Conservation (phyloP, 352 stramenopile genomes). For the Globisporangium lucens region DNA sequence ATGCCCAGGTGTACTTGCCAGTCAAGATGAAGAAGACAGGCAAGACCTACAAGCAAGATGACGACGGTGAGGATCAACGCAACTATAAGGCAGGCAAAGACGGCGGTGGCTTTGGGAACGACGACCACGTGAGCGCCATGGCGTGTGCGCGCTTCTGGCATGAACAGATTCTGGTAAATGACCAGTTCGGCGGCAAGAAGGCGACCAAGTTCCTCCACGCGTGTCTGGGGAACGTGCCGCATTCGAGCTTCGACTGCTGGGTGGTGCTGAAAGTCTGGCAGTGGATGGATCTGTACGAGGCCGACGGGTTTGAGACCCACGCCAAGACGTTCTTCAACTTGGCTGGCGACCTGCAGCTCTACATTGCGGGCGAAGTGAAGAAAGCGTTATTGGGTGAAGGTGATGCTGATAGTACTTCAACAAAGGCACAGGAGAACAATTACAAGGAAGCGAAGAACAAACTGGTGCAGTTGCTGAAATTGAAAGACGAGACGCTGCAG, state of each 20-base stretch:
- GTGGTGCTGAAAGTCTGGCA: slow-evolving; percentile 35
- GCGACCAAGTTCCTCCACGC: slow-evolving; percentile 34
- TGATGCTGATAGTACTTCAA: background rate
- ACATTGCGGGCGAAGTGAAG: slow-evolving; percentile 36
- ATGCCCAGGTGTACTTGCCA: slow-evolving; percentile 38
- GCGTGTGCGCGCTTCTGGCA: slow-evolving; percentile 61
- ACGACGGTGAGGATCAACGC: background rate
- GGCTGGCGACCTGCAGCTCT: slow-evolving; percentile 41
- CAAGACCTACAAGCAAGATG: background rate
- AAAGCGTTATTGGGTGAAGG: background rate
- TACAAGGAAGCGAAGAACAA: slow-evolving; percentile 34
- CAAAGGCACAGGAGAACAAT: slow-evolving; percentile 25
- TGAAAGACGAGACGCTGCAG: slow-evolving; percentile 64
- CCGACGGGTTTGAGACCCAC: slow-evolving; percentile 38
- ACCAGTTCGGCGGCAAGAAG: slow-evolving; percentile 35
- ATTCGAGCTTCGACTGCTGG: slow-evolving; percentile 39
- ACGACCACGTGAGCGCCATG: slow-evolving; percentile 34
- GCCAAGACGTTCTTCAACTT: slow-evolving; percentile 49
- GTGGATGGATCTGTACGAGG: slow-evolving; percentile 60
- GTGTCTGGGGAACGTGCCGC: slow-evolving; percentile 18
- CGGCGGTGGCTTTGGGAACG: background rate
- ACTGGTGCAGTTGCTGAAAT: slow-evolving; percentile 42
- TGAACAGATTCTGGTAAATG: slow-evolving; percentile 33
- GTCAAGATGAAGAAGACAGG: slow-evolving; percentile 6
- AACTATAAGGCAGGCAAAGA: too few relatives aligned